Evolutionary conservation across 2,329 filamentous ascomycete species (phyloP).

Genomic region (Calonectria naviculata): DNA sequence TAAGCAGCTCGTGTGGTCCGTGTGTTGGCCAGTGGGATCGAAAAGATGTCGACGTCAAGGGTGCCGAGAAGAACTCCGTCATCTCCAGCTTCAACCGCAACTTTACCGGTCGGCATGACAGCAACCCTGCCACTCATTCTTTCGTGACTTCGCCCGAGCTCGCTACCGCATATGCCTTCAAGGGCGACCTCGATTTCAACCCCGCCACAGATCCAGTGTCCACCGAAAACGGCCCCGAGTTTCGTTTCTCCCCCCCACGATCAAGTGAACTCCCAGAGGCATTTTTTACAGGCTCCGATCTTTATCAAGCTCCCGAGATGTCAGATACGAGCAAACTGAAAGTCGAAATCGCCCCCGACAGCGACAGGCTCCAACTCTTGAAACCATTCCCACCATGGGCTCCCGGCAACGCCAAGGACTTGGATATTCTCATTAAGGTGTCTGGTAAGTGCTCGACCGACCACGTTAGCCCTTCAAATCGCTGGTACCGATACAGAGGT

Average conservation of each 20-base stretch:
- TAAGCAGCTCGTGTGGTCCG: slow-evolving; percentile 48
- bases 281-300: slow-evolving; percentile 38
- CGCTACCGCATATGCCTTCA: slow-evolving; percentile 54
- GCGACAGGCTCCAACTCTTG: slow-evolving; percentile 44
- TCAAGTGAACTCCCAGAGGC: slow-evolving; percentile 38
- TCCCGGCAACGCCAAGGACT: slow-evolving; percentile 31
- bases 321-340: slow-evolving; percentile 30
- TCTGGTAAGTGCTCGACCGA: slow-evolving; percentile 52
- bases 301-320: slow-evolving; percentile 38
- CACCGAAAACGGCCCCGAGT: slow-evolving; percentile 6
- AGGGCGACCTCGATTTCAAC: slow-evolving; percentile 49
- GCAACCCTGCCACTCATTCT: slow-evolving; percentile 57
- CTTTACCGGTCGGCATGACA: slow-evolving; percentile 49
- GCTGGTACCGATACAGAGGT: slow-evolving; percentile 52
- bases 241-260: slow-evolving; percentile 42
- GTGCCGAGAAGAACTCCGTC: slow-evolving; percentile 44
- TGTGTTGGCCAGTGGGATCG: slow-evolving; percentile 50
- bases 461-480: slow-evolving; percentile 51
- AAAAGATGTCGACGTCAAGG: slow-evolving; percentile 42
- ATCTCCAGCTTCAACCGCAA: slow-evolving; percentile 50
- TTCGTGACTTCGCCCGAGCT: slow-evolving; percentile 61
- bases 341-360: slow-evolving; percentile 40
- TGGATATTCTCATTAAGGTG: slow-evolving; percentile 47
- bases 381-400: slow-evolving; percentile 42
- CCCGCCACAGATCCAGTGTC: slow-evolving; percentile 22